Evolutionary conservation across 768 basidiomycete genomes (phyloP).

Genomic region (Pleurotus citrinopileatus): DNA sequence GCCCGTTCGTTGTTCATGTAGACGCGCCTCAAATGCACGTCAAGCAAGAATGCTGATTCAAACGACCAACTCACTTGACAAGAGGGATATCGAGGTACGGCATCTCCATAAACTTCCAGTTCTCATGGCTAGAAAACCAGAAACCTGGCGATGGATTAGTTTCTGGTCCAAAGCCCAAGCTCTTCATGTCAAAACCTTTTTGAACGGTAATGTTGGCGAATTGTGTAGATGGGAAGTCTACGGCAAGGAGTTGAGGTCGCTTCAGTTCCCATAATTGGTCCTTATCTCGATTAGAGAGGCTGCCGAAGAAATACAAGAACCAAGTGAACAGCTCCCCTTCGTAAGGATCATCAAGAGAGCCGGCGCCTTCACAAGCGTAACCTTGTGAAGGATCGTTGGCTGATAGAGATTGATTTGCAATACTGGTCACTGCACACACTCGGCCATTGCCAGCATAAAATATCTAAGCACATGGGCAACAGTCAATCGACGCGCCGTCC

Average conservation of each 20-base stretch:
- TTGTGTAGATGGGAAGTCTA: constrained; percentile 15
- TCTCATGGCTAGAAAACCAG: constrained; percentile 24
- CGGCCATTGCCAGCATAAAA: constrained; percentile 20
- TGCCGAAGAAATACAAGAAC: constrained; percentile 20
- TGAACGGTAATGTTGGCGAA: constrained; percentile 19
- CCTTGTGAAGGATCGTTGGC: constrained; percentile 18
- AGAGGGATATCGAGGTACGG: constrained; percentile 21
- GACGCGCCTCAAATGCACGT: constrained; percentile 11
- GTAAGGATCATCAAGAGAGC: constrained; percentile 21
- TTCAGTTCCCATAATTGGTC: constrained; percentile 17
- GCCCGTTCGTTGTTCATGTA: constrained; percentile 21
- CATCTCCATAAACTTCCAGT: constrained; percentile 23
- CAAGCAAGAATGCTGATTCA: background rate
- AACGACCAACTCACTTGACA: constrained; percentile 13
- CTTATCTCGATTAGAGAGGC: constrained; percentile 15
- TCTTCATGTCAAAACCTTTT: constrained; percentile 12
- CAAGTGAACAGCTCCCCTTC: constrained; percentile 22
- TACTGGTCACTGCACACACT: constrained; percentile 20
- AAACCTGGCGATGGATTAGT: constrained; percentile 12
- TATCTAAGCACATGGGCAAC: constrained; percentile 12
- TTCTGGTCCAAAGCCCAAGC: background rate
- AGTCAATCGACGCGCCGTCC: background rate
- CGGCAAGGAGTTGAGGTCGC: constrained; percentile 18
- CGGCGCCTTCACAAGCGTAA: constrained; percentile 21
- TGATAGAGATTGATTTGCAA: constrained; percentile 19